Percentiles rank a stretch among this genome's conserved stretches.
Conservation (phyloP, 129 eudicot genomes). For the Chrysanthemum seticuspe region DNA sequence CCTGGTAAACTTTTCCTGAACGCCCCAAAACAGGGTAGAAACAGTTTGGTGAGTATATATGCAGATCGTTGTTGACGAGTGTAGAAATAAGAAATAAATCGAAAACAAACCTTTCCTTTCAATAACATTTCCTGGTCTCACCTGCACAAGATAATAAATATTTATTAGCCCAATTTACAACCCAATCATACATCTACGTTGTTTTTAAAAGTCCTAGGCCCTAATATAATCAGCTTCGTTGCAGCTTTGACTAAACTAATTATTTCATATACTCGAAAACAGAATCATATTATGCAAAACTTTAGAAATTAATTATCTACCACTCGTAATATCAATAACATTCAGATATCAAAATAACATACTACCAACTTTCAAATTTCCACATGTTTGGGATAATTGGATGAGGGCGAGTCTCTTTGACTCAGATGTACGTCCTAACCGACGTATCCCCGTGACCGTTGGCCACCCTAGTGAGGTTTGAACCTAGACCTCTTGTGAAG, state of each 20-base stretch:
- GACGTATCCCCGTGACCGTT: too few relatives aligned
- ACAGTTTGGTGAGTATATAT: slow-evolving; percentile 12
- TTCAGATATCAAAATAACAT: not conserved
- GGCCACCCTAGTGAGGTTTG: too few relatives aligned
- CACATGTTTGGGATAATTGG: not conserved
- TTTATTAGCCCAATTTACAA: not conserved
- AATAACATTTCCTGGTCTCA: slow-evolving; percentile 81
- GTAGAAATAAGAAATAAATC: slow-evolving; percentile 8
- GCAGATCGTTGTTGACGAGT: slow-evolving; percentile 3
- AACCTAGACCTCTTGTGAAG: too few relatives aligned
- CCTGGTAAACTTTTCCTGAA: slow-evolving; percentile 86
- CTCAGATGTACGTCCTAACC: too few relatives aligned
- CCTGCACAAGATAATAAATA: slow-evolving; percentile 49
- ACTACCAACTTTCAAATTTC: not conserved
- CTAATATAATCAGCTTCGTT: too few relatives aligned
- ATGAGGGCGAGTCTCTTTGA: not conserved
- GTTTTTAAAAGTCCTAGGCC: not conserved
- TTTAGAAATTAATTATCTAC: too few relatives aligned
- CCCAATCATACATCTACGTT: not conserved
- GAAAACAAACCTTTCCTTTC: slow-evolving; percentile 76
- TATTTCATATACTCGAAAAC: too few relatives aligned
- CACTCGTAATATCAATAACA: too few relatives aligned
- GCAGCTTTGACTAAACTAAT: too few relatives aligned
- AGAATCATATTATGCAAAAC: too few relatives aligned
- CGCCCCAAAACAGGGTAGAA: slow-evolving; percentile 22